Base-by-base conservation (phyloP, 73 alveolate species). In the Paraurostyla sp. region DNA sequence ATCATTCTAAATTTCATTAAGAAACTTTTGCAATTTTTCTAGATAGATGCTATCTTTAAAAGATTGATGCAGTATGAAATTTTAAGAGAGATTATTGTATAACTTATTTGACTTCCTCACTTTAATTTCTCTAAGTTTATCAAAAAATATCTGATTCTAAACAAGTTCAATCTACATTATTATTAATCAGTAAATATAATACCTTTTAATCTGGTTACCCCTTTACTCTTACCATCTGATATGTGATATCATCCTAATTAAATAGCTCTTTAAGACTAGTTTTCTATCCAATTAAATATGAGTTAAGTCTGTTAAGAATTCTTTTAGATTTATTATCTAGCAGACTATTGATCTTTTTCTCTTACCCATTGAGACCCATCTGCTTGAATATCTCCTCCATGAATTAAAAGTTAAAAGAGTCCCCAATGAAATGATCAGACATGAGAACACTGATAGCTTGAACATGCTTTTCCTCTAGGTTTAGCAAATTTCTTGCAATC, bases 391-490 rank as follows among this genome's bases (percentile, higher is more conserved):
- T 73, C 52, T 73, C 86, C 29, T 73, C 86, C 6, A 73, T 20
- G 52, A 73, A 73, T 43, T 73, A 6, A 25, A 73, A 73, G 86
- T 73, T 49, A 73, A 73, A 73, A 46, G 71, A 43, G 20, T 73
- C 86, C 3, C 86, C 86, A 7, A 73, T 73, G 27, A 48, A 73
- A 46, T 73, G 86, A 73, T 73, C 86, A n/a, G 71, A 50, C 25
- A 73, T 23, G 54, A 73, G 25, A 13, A 73, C 46, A 30, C 86
- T 73, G 7, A 73, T 48, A 16, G 86, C 65, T 25, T 73, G 32
- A 13, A 73, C 86, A 73, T 73, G 86, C 33, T 40, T 22, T 25
- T 73, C 65, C 20, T 43, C 71, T 45, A 73, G 27, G 56, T 27
- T 25, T 50, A 73, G 25, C 7, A 23, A 16, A n/a, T 9, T 48